Conservation (phyloP, 352 stramenopile genomes). For the Globisporangium nodosum region DNA sequence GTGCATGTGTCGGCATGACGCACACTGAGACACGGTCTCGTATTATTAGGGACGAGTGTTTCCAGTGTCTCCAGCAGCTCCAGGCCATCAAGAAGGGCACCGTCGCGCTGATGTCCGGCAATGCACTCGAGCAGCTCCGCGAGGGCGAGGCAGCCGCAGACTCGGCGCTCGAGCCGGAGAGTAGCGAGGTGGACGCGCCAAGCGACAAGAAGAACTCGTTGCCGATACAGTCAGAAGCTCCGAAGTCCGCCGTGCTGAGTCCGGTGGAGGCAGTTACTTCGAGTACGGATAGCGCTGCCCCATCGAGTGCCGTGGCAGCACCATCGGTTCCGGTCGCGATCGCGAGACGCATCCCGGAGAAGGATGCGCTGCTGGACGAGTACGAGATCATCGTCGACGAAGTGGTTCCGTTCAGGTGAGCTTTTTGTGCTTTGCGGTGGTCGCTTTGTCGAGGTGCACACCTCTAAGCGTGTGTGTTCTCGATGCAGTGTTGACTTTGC, state of each 20-base stretch:
- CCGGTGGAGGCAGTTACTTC: neutral
- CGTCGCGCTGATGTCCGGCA: slow-evolving; percentile 38
- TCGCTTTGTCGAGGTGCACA: neutral
- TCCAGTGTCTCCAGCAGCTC: slow-evolving; percentile 72
- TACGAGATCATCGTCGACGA: slow-evolving; percentile 75
- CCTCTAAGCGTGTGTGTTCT: neutral
- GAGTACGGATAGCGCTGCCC: neutral
- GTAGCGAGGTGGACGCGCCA: neutral
- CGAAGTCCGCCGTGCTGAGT: neutral
- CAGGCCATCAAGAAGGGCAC: slow-evolving; percentile 74
- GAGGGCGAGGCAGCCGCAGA: neutral
- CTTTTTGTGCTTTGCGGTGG: neutral
- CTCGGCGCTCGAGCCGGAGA: neutral
- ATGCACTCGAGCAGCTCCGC: neutral
- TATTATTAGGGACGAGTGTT: slow-evolving; percentile 68
- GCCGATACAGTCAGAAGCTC: slow-evolving; percentile 14
- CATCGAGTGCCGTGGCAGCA: neutral
- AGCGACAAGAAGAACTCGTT: slow-evolving; percentile 17
- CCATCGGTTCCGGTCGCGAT: neutral
- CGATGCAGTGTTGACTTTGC: slow-evolving; percentile 54
- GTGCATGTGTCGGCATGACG: too few species aligned
- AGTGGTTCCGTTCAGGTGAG: slow-evolving; percentile 63
- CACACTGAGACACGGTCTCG: neutral
- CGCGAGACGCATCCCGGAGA: slow-evolving; percentile 22
- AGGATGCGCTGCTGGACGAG: slow-evolving; percentile 51